Percentiles rank a stretch among this genome's conserved stretches.
phyloP scores from a whole-genome alignment of 2,329 filamentous ascomycete genomes.

The Zymoseptoria crescenta region DNA sequence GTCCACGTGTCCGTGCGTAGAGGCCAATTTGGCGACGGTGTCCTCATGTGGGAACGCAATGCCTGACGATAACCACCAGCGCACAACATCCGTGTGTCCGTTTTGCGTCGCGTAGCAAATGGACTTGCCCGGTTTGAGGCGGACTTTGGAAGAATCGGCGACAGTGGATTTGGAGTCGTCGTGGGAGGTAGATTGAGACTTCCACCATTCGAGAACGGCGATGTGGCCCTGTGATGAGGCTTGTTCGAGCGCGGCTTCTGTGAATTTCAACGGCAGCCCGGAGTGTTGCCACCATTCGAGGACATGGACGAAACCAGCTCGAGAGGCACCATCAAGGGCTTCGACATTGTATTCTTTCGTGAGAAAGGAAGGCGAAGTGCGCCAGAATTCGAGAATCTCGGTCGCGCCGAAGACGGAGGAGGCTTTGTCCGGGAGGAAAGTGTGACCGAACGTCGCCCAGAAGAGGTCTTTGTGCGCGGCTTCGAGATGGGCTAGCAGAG shows the following conservation, averaged over 20 bases:
- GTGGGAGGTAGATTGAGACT: constrained; percentile 42
- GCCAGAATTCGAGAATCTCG: constrained; percentile 88
- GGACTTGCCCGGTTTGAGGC: constrained; percentile 73
- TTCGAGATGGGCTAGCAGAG: constrained; percentile 67
- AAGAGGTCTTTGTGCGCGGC: constrained; percentile 65
- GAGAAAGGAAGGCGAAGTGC: constrained; percentile 69
- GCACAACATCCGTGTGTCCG: constrained; percentile 66
- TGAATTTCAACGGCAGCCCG: constrained; percentile 73
- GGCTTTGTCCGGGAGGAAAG: constrained; percentile 78
- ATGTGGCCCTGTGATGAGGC: constrained; percentile 78
- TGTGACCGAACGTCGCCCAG: constrained; percentile 73
- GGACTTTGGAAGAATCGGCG: constrained; percentile 33
- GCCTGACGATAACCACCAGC: constrained; percentile 80
- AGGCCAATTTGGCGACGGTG: constrained; percentile 74
- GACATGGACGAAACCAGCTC: constrained; percentile 74
- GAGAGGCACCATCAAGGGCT: constrained; percentile 79
- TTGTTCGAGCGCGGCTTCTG: constrained; percentile 77
- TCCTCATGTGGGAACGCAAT: constrained; percentile 75
- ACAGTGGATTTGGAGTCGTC: constrained; percentile 22
- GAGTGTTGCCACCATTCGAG: constrained; percentile 88
- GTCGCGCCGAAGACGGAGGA: constrained; percentile 78
- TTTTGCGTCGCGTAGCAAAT: constrained; percentile 78
- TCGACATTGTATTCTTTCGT: constrained; percentile 81
- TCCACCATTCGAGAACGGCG: constrained; percentile 91
- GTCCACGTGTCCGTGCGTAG: constrained; percentile 73